A percentile compares a stretch with the other conserved stretches of the same genome.
Conservation (phyloP, 2,329 filamentous ascomycete species). For the Hymenoscyphus infarciens region DNA sequence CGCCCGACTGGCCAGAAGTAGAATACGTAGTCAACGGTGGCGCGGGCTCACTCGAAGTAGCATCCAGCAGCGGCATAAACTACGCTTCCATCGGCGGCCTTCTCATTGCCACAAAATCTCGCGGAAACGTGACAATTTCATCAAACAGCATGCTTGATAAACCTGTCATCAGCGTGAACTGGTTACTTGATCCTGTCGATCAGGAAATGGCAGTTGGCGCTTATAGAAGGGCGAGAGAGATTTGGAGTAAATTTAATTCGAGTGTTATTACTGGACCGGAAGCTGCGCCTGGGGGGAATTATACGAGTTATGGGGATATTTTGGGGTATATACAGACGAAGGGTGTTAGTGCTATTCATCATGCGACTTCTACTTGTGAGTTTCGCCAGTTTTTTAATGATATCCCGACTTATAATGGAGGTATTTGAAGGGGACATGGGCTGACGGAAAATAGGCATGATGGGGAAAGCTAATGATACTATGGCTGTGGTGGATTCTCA, state of each 20-base stretch:
- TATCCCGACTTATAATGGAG: neutral
- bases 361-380: constrained; percentile 5
- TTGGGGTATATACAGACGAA: constrained; percentile 3
- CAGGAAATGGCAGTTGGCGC: constrained; percentile 41
- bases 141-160: constrained; percentile 33
- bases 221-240: constrained; percentile 40
- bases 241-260: constrained; percentile 5
- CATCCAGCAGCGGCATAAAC: constrained; percentile 32
- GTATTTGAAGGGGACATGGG: neutral
- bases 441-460: neutral
- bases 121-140: constrained; percentile 41
- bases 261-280: constrained; percentile 5
- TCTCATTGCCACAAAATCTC: constrained; percentile 39
- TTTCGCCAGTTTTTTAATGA: neutral
- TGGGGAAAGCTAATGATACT: constrained; percentile 35
- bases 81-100: constrained; percentile 35
- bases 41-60: constrained; percentile 6
- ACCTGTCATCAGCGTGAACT: constrained; percentile 45
- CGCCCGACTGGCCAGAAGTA: constrained; percentile 12
- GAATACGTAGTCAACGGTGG: constrained; percentile 9
- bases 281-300: constrained; percentile 3
- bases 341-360: constrained; percentile 6
- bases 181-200: constrained; percentile 41
- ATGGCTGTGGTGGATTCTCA: neutral
- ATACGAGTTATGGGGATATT: constrained; percentile 13